A percentile compares a stretch with the other conserved stretches of the same genome.
Evolutionary conservation across 441 rosid genomes (phyloP).

Genomic region (Pelargonium fulgidum): DNA sequence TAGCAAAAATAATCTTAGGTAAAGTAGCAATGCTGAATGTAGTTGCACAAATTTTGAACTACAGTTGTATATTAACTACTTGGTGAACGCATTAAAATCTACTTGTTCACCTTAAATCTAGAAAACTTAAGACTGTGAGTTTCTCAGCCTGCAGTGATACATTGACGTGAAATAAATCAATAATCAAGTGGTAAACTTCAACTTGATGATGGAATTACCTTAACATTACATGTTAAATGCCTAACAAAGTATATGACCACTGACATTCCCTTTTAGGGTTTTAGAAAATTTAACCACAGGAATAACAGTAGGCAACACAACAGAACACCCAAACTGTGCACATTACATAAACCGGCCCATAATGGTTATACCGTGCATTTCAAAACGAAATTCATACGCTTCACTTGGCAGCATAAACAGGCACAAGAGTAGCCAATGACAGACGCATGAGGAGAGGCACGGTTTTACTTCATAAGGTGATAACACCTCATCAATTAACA

Average conservation of each 20-base stretch:
- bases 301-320: neutral
- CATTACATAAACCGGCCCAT: neutral
- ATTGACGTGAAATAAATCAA: too few species aligned
- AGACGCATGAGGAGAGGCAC: neutral
- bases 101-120: too few species aligned
- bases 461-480: neutral
- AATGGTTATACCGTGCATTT: neutral
- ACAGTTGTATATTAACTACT: neutral
- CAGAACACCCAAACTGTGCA: neutral
- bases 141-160: too few species aligned
- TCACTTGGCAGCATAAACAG: neutral
- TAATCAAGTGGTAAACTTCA: too few species aligned
- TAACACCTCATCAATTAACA: too few species aligned
- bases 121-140: too few species aligned
- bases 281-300: neutral
- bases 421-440: neutral
- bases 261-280: neutral
- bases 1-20: too few species aligned
- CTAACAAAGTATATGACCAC: neutral
- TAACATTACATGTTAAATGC: neutral
- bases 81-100: too few species aligned
- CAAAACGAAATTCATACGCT: neutral
- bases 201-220: neutral
- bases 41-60: neutral
- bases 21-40: too few species aligned